Base-by-base conservation (phyloP, 1,284 basidiomycete genomes). In the Quambalaria eucalypti region DNA sequence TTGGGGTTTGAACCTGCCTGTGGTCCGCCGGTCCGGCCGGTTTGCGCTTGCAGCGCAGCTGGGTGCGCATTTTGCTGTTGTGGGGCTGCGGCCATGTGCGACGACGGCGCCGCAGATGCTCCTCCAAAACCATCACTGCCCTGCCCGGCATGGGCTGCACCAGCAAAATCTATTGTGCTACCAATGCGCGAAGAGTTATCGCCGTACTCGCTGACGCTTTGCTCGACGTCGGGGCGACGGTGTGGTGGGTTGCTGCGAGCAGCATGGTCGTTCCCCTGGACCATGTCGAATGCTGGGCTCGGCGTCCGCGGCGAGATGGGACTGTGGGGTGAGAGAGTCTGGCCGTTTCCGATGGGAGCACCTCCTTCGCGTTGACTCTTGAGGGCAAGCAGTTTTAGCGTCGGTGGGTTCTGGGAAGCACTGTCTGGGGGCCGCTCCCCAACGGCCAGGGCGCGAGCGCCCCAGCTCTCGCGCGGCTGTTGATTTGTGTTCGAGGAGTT, bases 371-470 rank as follows among this genome's bases (percentile, higher is more conserved):
- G 66, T 9, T 48, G 56, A 16, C 63, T 66, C 55, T 69, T 68
- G 54, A 71, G 64, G 4, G 61, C 65, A 57, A 69, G 62, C 46
- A 71, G 53, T 52, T 71, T 71, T 23, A 71, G 60, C 9, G 61
- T 62, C 5, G 66, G 68, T 2, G 68, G 68, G 50, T 71, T 71
- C 56, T 71, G 68, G n/a, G 62, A 65, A 14, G 67, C 68, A 33
- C 53, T 58, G 51, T 71, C 68, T 36, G 67, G 68, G 6, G 68
- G 68, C 25, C 68, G 57, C 26, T 63, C 61, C 3, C 68, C 67
- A 21, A 71, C 68, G 23, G 68, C 68, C n/a, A 55, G 59, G 7
- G 68, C 68, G 28, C 66, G 56, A 23, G 64, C 58, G 4, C 59
- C 59, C 68, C 68, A 71, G 52, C 65, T 67, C 7, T 59, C 63